These are phyloP conservation scores for Cicer arietinum DNA, from an alignment of 306 rosid species.

Conservation along the genomic window DNA sequence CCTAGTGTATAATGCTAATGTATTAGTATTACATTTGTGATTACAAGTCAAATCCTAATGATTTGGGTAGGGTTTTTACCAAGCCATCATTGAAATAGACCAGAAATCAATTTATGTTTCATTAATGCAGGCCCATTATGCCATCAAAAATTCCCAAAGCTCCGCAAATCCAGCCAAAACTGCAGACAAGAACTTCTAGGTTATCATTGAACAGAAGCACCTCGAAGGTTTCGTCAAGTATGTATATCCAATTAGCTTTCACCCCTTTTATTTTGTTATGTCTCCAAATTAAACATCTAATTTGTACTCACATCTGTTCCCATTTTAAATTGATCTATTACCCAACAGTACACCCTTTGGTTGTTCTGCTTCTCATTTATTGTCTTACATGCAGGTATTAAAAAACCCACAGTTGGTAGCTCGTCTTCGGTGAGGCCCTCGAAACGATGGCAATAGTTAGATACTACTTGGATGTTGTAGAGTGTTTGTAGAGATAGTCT, in stretches of 20 bases:
- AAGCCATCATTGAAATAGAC: conserved; percentile 1
- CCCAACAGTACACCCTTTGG: not conserved
- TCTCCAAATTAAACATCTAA: conserved; percentile 12
- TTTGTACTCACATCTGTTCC: conserved; percentile 4
- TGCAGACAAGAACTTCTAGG: conserved; percentile 59
- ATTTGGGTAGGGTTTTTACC: conserved; percentile 6
- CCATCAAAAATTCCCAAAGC: conserved; percentile 73
- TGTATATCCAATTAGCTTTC: conserved; percentile 40
- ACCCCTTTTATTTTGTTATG: conserved; percentile 4
- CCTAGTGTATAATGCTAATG: conserved; percentile 7
- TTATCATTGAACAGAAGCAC: conserved; percentile 69
- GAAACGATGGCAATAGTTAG: conserved; percentile 76
- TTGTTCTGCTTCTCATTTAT: conserved; percentile 41
- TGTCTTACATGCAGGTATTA: conserved; percentile 57
- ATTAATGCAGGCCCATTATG: conserved; percentile 54
- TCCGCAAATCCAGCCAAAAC: conserved; percentile 52
- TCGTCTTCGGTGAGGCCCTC: conserved; percentile 62
- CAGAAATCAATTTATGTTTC: conserved; percentile 38
- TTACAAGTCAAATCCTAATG: conserved; percentile 15
- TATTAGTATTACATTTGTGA: not conserved
- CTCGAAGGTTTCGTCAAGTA: conserved; percentile 71
- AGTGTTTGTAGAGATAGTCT: conserved; percentile 39
- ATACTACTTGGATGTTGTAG: conserved; percentile 44
- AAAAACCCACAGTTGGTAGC: conserved; percentile 59
- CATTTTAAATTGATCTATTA: conserved; percentile 16